Percentiles rank a stretch among this genome's conserved stretches.
These are phyloP conservation scores for Colletotrichum lentis DNA, from an alignment of 2,329 filamentous ascomycete species.

Conservation along the genomic window DNA sequence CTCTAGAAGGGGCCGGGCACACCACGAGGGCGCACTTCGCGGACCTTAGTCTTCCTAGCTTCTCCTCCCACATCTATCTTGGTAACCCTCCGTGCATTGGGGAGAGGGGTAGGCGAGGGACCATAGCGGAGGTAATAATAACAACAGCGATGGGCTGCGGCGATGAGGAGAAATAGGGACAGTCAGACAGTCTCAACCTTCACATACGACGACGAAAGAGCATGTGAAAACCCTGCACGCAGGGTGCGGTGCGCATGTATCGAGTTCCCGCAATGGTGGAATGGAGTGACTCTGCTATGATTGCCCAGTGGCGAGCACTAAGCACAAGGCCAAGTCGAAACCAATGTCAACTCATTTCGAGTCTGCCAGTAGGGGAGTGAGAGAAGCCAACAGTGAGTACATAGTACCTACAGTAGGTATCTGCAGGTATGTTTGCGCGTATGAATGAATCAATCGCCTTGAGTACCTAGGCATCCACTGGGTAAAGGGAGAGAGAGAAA, in stretches of 20 bases:
- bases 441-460: too few relatives aligned
- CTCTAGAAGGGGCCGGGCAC: constrained; percentile 28
- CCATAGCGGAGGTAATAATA: not conserved
- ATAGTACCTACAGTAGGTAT: too few relatives aligned
- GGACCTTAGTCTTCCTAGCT: constrained; percentile 6
- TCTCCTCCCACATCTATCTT: not conserved
- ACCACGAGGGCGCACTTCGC: constrained; percentile 20
- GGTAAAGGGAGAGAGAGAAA: not conserved
- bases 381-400: not conserved
- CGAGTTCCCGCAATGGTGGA: constrained; percentile 24
- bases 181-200: not conserved
- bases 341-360: not conserved
- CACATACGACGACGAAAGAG: constrained; percentile 4
- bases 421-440: too few relatives aligned
- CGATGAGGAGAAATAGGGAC: not conserved
- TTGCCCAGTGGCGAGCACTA: not conserved
- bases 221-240: constrained; percentile 28
- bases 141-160: not conserved
- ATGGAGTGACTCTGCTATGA: constrained; percentile 21
- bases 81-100: constrained; percentile 1
- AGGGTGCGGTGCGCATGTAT: constrained; percentile 18
- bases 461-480: not conserved
- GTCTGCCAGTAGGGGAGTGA: not conserved
- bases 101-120: not conserved
- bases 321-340: not conserved